Evolutionary conservation across 768 basidiomycete species (phyloP), one percentile per base, ranked within the genome.

Genomic region (Boletus subcaerulescens): DNA sequence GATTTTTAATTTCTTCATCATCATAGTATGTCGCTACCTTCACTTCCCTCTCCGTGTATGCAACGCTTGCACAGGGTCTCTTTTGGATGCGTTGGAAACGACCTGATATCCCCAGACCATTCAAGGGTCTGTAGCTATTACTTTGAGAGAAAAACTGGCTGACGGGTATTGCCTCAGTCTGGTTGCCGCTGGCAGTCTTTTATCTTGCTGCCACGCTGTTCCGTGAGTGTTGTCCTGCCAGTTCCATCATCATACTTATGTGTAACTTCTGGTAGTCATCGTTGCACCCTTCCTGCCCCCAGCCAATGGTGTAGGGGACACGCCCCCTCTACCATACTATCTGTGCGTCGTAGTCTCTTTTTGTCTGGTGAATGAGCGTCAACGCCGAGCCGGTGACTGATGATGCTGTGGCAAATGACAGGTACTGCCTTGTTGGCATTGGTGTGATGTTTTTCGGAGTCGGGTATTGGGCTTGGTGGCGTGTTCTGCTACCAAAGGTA

Each of bases 241-340:
- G 15, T 39, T 15, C 0, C 6, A 6, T 17, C 9, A 1, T 7
- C 0, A 4, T 8, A 15, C 40, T 49, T 6, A 50, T 45, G 18
- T 13, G 4, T 18, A 9, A 24, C 32, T 0, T 17, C 38, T 36
- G 35, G 24, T n/a, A 79, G 83, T 86, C 9, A 70, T 85, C 5
- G 61, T 84, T 11, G 77, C 77, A 1, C 84, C 84, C 0, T 85
- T 83, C 72, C 47, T 85, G 5, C 76, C 60, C 22, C 84, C 84
- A 4, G 72, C 80, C 0, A 80, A 80, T 56, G 73, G 76, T 17
- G 74, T 80, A 1, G 84, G 83, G 13, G 82, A 85, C 58, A 83
- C 83, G 0, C 82, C 82, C 12, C 80, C 84, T 12, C 60, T 85
- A 35, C 81, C 83, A 3, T 84, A 84, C 55, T 84, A 83, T 62